Base-by-base conservation (phyloP, 441 rosid genomes). In the Corymbia citriodora region DNA sequence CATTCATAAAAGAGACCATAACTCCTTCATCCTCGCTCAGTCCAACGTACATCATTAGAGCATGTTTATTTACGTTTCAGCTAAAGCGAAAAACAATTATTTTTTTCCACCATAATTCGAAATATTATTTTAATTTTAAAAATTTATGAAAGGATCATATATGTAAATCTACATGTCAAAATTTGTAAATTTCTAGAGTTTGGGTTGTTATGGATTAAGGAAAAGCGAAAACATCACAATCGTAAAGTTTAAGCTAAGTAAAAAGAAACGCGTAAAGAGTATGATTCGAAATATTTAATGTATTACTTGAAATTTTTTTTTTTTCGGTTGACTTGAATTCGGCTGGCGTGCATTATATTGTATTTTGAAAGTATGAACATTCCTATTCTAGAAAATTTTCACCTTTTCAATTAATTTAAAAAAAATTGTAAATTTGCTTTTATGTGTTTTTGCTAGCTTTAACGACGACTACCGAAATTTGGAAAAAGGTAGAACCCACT, bases 141-240 rank as follows among this genome's bases (percentile, higher is more conserved):
- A 33, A 21, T 4, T 33, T 21, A 33, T 18, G 40, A n/a, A 65
- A 8, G 10, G 31, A n/a, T n/a, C 15, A n/a, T n/a, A 65, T n/a
- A 19, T n/a, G 4, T 9, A 14, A 3, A 5, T 40, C 10, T n/a
- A 33, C 48, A 33, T 9, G 25, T 36, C 45, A 18, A 18, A 18
- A 70, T 19, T 18, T 33, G 1, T 18, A 10, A 21, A 33, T 1
- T 33, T 0, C 1, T 18, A 5, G 25, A 70, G 27, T 33, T 33
- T 6, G 1, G 5, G 45, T 40, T 31, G 0, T 68, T 4, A 31
- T 21, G 3, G 0, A n/a, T 63, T 29, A 63, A 63, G 18, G 14
- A 63, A 68, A 68, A 68, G 40, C 9, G 0, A 4, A n/a, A 65
- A 31, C 17, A 3, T 17, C 21, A 1, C 21, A 16, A 31, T 68